Conservation (phyloP, 2,329 filamentous ascomycete species). For the Herpotrichia juniperi region DNA sequence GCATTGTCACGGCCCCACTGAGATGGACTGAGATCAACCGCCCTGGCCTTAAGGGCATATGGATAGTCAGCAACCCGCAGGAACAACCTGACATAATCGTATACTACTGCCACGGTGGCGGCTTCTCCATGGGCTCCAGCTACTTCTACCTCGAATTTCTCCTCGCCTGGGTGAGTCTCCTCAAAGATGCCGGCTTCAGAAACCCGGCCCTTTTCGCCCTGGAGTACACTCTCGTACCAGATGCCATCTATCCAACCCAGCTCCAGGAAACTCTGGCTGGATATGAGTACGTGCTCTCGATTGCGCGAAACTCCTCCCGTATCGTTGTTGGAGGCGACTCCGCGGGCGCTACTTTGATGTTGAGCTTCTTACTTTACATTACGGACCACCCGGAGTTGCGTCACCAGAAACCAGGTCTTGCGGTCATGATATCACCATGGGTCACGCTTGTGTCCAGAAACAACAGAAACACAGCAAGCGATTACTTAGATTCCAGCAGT, state of each 20-base stretch:
- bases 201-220: slow-evolving; percentile 82
- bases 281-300: slow-evolving; percentile 71
- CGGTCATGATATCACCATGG: slow-evolving; percentile 82
- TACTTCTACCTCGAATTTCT: slow-evolving; percentile 86
- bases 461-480: slow-evolving; percentile 72
- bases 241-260: slow-evolving; percentile 74
- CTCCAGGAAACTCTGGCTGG: slow-evolving; percentile 71
- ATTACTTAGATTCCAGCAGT: slow-evolving; percentile 73
- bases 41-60: slow-evolving; percentile 67
- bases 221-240: slow-evolving; percentile 81
- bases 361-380: slow-evolving; percentile 74
- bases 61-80: slow-evolving; percentile 68
- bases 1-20: slow-evolving; percentile 66
- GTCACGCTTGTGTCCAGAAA: slow-evolving; percentile 71
- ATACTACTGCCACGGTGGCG: slow-evolving; percentile 83
- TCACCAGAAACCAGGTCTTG: slow-evolving; percentile 62
- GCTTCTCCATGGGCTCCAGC: slow-evolving; percentile 80
- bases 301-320: slow-evolving; percentile 62
- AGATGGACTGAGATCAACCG: slow-evolving; percentile 67
- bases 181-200: slow-evolving; percentile 68
- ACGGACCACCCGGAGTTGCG: slow-evolving; percentile 55
- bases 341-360: slow-evolving; percentile 74
- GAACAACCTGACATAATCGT: slow-evolving; percentile 75
- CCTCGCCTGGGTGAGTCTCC: slow-evolving; percentile 70
- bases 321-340: slow-evolving; percentile 80